These are phyloP conservation scores for Ophiosphaerella herpotricha DNA, from an alignment of 2,329 filamentous ascomycete genomes.

Conservation along the genomic window DNA sequence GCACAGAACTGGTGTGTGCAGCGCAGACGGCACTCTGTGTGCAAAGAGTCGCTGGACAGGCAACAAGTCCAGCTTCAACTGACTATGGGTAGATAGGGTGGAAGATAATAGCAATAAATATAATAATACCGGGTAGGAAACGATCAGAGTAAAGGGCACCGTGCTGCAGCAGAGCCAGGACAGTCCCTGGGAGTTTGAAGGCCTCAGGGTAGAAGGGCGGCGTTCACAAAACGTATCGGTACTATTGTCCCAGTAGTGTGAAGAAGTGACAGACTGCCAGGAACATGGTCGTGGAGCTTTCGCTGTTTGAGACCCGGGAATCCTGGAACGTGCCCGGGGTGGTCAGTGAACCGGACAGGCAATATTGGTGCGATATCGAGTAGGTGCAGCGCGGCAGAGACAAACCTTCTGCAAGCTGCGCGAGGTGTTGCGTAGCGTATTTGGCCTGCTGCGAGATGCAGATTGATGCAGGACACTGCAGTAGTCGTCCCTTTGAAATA, in stretches of 20 bases:
- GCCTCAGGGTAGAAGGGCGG: constrained; percentile 26
- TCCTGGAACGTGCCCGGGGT: constrained; percentile 27
- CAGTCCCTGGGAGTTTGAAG: constrained; percentile 19
- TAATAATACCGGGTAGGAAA: constrained; percentile 34
- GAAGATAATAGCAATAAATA: constrained; percentile 40
- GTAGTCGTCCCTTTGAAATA: constrained; percentile 13
- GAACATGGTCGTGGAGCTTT: constrained; percentile 44
- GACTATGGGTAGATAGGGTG: constrained; percentile 27
- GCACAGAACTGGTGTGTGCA: constrained; percentile 33
- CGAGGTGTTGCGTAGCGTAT: constrained; percentile 41
- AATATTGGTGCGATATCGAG: constrained; percentile 36
- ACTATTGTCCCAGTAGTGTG: constrained; percentile 25
- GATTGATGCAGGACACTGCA: constrained; percentile 32
- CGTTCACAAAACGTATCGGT: constrained; percentile 22
- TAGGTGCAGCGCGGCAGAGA: constrained; percentile 20
- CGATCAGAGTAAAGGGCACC: constrained; percentile 24
- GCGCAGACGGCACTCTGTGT: constrained; percentile 33
- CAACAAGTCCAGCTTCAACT: constrained; percentile 25
- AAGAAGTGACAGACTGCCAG: constrained; percentile 37
- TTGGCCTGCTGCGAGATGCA: constrained; percentile 33
- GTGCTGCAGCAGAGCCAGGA: constrained; percentile 36
- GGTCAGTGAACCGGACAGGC: constrained; percentile 29
- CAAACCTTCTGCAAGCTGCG: constrained; percentile 28
- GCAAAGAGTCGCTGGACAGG: constrained; percentile 30
- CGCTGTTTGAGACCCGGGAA: constrained; percentile 43